Base-by-base conservation (phyloP, 163 green algal genomes). In the Volvox carteri region DNA sequence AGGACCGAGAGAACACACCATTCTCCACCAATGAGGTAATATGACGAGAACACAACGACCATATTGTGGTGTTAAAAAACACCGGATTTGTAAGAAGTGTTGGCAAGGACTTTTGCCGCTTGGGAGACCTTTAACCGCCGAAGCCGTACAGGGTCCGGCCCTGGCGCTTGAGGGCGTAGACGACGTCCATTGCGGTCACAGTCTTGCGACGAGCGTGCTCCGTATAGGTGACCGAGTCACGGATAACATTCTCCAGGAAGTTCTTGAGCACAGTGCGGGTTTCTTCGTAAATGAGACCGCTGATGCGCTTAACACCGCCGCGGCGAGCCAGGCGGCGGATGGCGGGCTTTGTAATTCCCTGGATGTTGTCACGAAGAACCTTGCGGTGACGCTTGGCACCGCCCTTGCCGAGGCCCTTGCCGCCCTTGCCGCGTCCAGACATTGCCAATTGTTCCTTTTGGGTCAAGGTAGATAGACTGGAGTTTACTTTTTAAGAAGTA, bases 171-270 rank as follows among this genome's bases (percentile, higher is more conserved):
- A 99, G 96, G 9, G 97, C 96, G 89, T 96, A 95, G 3, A 96
- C 93, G 9, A 96, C 93, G 81, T 96, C 93, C 91, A 96, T 94
- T 52, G 96, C 96, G n/a, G 95, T 98, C 65, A 98, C 96, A 23
- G 96, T 98, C 94, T 97, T 98, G 54, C 95, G 88, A 72, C 95
- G 90, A 44, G 96, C 96, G 93, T 98, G 96, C 94, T 98, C 96
- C 42, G 96, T 97, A 93, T 98, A 98, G 88, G 96, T 98, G 44
- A 99, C 97, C 23, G 97, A 96, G 76, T 99, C 97, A 60, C 96
- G 95, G 92, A 99, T 98, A 70, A 99, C 96, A 91, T 99, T 99
- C 95, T 99, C 97, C 44, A 99, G 95, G 94, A 99, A 99, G 73
- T 98, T 94, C 95, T 98, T 98, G 70, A 98, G 95, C 58, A 98